Evolutionary conservation across 495 filamentous ascomycete species (phyloP).

Genomic region (Lophium mytilinum): DNA sequence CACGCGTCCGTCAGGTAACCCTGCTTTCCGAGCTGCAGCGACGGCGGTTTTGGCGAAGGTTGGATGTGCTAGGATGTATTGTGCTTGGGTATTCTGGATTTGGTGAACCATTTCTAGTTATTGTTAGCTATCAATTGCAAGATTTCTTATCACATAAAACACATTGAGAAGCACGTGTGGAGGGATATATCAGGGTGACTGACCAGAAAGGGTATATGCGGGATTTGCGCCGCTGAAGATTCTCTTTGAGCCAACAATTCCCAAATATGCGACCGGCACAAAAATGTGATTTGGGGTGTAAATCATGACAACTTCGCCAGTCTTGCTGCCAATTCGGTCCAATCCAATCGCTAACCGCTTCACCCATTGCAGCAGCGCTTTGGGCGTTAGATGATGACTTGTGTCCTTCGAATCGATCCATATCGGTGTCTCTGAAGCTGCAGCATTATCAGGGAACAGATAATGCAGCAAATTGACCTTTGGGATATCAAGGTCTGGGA

Average conservation of each 20-base stretch:
- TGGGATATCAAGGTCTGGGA: constrained; percentile 35
- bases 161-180: no score
- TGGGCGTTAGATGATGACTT: constrained; percentile 30
- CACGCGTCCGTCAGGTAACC: constrained; percentile 34
- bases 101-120: constrained; percentile 37
- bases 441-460: constrained; percentile 36
- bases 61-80: constrained; percentile 33
- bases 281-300: constrained; percentile 43
- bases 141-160: no score
- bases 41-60: constrained; percentile 30
- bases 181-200: background rate
- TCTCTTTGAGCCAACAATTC: constrained; percentile 37
- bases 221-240: constrained; percentile 35
- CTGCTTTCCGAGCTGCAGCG: constrained; percentile 38
- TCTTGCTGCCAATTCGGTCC: constrained; percentile 29
- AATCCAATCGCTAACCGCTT: constrained; percentile 39
- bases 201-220: constrained; percentile 32
- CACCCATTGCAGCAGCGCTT: constrained; percentile 37
- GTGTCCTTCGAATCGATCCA: constrained; percentile 40
- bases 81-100: constrained; percentile 35
- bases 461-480: constrained; percentile 39
- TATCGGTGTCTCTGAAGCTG: constrained; percentile 33
- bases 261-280: constrained; percentile 41
- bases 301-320: constrained; percentile 41
- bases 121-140: background rate